Percentiles rank a stretch among this genome's conserved stretches.
phyloP scores from a whole-genome alignment of 2,329 filamentous ascomycete species.

The Paraconiothyrium sp. region DNA sequence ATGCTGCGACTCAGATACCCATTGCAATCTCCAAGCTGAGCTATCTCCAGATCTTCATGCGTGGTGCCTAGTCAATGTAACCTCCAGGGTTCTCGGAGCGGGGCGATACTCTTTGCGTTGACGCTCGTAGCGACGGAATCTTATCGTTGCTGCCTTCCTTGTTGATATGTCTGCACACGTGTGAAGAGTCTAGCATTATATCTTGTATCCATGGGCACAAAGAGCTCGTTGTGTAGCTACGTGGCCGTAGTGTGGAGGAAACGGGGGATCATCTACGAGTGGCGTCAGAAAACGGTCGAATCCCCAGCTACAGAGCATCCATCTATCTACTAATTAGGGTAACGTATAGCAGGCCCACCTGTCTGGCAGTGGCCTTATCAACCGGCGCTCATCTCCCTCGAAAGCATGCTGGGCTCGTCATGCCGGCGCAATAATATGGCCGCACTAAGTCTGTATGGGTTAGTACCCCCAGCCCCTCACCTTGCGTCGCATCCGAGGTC shows the following conservation, averaged over 20 bases:
- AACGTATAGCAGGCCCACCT: background rate
- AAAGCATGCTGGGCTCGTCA: background rate
- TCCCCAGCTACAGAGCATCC: background rate
- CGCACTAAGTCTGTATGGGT: background rate
- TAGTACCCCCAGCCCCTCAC: constrained; percentile 3
- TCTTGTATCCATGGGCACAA: background rate
- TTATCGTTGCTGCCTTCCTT: background rate
- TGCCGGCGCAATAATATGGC: background rate
- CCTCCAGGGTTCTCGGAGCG: constrained; percentile 7
- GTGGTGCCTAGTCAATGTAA: background rate
- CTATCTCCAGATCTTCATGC: constrained; percentile 11
- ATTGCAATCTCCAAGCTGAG: constrained; percentile 3
- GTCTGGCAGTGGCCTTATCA: background rate
- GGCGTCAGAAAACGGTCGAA: background rate
- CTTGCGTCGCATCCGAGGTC: constrained; percentile 13
- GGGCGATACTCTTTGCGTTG: background rate
- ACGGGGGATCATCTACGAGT: background rate
- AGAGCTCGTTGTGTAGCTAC: background rate
- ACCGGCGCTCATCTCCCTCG: background rate
- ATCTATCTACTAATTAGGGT: background rate
- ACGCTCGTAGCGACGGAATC: background rate
- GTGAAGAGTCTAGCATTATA: background rate
- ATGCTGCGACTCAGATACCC: background rate
- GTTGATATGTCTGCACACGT: background rate
- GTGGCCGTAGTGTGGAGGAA: background rate